These are phyloP conservation scores for Oryza nivara DNA, from an alignment of 176 grass and related monocot species.

Conservation along the genomic window DNA sequence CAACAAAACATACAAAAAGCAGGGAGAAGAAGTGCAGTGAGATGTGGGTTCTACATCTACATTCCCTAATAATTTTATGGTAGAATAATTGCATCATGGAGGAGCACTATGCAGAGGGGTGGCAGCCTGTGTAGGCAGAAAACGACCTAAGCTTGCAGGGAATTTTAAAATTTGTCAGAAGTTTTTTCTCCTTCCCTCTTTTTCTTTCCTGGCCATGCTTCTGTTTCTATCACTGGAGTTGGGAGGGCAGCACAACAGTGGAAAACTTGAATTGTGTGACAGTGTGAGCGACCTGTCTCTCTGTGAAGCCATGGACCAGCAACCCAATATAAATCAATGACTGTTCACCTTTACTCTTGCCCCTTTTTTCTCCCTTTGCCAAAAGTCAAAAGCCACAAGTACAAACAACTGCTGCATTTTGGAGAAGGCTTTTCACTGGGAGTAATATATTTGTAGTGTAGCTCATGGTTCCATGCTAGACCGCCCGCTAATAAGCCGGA, in stretches of 20 bases:
- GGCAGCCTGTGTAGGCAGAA: conserved; percentile 11
- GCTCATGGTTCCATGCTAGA: not conserved
- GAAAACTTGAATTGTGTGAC: not conserved
- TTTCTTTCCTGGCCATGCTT: not conserved
- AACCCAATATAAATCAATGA: not conserved
- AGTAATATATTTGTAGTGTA: not conserved
- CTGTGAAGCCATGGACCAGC: not conserved
- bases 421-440: not conserved
- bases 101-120: conserved; percentile 11
- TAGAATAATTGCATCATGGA: not conserved
- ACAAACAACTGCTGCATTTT: conserved; percentile 6
- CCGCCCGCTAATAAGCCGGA: not conserved
- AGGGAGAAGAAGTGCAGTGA: not conserved
- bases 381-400: conserved; percentile 10
- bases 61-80: not conserved
- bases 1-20: not conserved
- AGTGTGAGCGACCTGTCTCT: not conserved
- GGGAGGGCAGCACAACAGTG: not conserved
- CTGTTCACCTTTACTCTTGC: not conserved
- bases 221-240: not conserved
- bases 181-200: not conserved
- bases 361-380: too few species aligned
- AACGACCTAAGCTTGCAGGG: conserved; percentile 27
- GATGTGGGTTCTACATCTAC: not conserved
- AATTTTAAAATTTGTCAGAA: conserved; percentile 18